These are phyloP conservation scores for Hyaloperonospora arabidopsidis DNA, from an alignment of 352 stramenopile species.

Conservation along the genomic window DNA sequence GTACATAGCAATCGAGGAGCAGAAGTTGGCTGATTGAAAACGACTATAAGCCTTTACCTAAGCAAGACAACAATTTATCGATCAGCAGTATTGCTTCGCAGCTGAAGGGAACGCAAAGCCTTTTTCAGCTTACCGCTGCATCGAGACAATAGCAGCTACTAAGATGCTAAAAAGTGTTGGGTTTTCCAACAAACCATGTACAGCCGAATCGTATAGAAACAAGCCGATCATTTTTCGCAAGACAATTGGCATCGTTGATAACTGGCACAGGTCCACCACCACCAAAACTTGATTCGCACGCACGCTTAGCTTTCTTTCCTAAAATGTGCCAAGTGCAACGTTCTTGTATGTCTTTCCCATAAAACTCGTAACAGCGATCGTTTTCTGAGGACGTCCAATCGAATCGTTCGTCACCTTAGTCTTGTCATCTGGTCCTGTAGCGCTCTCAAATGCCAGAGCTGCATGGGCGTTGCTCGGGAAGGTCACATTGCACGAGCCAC, in stretches of 20 bases:
- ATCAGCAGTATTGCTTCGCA: constrained; percentile 54
- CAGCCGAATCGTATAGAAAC: constrained; percentile 26
- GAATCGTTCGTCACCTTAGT: constrained; percentile 40
- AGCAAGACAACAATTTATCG: constrained; percentile 70
- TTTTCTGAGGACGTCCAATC: constrained; percentile 65
- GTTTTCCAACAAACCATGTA: constrained; percentile 22
- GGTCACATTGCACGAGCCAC: constrained; percentile 61
- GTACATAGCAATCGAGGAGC: constrained; percentile 82
- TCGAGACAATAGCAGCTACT: constrained; percentile 59
- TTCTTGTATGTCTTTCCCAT: constrained; percentile 68
- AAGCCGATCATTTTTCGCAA: constrained; percentile 21
- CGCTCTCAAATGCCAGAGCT: constrained; percentile 55
- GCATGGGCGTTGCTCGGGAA: constrained; percentile 63
- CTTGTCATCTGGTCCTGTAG: constrained; percentile 27
- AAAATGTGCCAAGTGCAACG: constrained; percentile 42
- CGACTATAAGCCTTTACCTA: constrained; percentile 78
- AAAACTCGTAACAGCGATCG: constrained; percentile 46
- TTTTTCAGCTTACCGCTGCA: constrained; percentile 64
- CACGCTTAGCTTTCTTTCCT: neutral
- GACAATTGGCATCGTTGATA: neutral
- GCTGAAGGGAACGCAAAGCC: constrained; percentile 74
- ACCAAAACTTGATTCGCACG: too few species aligned
- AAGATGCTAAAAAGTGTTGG: neutral
- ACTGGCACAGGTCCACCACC: too few species aligned
- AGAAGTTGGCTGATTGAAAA: constrained; percentile 88